These are phyloP conservation scores for Francoa sonchifolia DNA, from an alignment of 441 rosid species.

Conservation along the genomic window DNA sequence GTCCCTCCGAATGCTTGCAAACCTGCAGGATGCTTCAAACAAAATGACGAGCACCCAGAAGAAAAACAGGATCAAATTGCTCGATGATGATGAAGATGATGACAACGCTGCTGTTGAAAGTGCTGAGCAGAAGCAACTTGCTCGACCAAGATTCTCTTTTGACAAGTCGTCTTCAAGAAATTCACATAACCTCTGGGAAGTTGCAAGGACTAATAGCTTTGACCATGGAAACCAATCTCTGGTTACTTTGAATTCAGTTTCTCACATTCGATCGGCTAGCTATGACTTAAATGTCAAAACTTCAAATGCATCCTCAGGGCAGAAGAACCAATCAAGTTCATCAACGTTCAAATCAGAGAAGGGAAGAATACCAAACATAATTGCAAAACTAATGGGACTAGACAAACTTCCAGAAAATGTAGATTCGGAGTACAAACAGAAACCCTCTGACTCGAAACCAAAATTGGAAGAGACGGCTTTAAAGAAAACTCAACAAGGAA, in stretches of 20 bases:
- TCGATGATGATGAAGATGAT: slow-evolving; percentile 50
- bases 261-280: slow-evolving; percentile 33
- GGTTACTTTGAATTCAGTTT: slow-evolving; percentile 17
- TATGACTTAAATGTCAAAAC: slow-evolving; percentile 12
- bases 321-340: slow-evolving; percentile 24
- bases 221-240: slow-evolving; percentile 18
- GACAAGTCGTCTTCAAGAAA: slow-evolving; percentile 31
- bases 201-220: slow-evolving; percentile 26
- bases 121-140: slow-evolving; percentile 31
- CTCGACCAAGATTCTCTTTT: slow-evolving; percentile 37
- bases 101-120: slow-evolving; percentile 12
- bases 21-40: slow-evolving; percentile 61
- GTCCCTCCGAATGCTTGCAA: slow-evolving; percentile 62
- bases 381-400: slow-evolving; percentile 83
- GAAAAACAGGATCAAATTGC: slow-evolving; percentile 48
- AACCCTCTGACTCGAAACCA: slow-evolving; percentile 21
- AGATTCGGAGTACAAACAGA: slow-evolving; percentile 20
- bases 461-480: slow-evolving; percentile 13
- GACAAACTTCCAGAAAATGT: slow-evolving; percentile 53
- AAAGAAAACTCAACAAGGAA: slow-evolving; percentile 22
- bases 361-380: slow-evolving; percentile 67
- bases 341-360: slow-evolving; percentile 34
- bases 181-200: slow-evolving; percentile 24
- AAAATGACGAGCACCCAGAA: slow-evolving; percentile 31
- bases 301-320: slow-evolving; percentile 19